phyloP scores from a whole-genome alignment of 352 stramenopile genomes.

The Globisporangium polare region DNA sequence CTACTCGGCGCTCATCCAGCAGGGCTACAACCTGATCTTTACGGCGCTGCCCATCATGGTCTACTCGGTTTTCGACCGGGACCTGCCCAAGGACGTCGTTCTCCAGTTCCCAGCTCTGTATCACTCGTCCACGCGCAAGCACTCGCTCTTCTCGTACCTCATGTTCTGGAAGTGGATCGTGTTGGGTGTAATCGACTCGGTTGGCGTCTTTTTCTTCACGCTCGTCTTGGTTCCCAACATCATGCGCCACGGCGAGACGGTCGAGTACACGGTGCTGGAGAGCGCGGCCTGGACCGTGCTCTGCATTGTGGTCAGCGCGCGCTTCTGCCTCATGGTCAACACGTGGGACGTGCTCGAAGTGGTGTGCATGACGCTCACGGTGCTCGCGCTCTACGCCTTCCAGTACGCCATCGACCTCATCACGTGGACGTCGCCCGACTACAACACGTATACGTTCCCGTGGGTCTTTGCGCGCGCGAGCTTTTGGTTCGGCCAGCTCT shows the following conservation, averaged over 20 bases:
- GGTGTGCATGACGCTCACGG: constrained; percentile 46
- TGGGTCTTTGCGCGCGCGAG: constrained; percentile 63
- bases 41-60: constrained; percentile 91
- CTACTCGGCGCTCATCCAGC: constrained; percentile 83
- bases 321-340: constrained; percentile 78
- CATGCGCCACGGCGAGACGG: constrained; percentile 46
- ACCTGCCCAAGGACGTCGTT: constrained; percentile 63
- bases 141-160: constrained; percentile 63
- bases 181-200: constrained; percentile 69
- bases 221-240: constrained; percentile 47
- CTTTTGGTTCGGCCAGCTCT: constrained; percentile 76
- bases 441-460: constrained; percentile 75
- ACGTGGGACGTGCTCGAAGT: constrained; percentile 72
- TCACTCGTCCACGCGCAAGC: constrained; percentile 47
- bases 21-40: constrained; percentile 95
- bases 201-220: constrained; percentile 68
- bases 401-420: constrained; percentile 74
- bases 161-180: constrained; percentile 89
- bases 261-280: constrained; percentile 63
- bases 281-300: constrained; percentile 72
- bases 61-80: constrained; percentile 78
- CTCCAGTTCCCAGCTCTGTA: constrained; percentile 69
- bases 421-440: constrained; percentile 39
- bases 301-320: constrained; percentile 72
- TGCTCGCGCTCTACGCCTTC: constrained; percentile 55